Evolutionary conservation across 805 yeast species (phyloP), one percentile per base, ranked within the genome.

Genomic region (Lipomyces oligophaga): DNA sequence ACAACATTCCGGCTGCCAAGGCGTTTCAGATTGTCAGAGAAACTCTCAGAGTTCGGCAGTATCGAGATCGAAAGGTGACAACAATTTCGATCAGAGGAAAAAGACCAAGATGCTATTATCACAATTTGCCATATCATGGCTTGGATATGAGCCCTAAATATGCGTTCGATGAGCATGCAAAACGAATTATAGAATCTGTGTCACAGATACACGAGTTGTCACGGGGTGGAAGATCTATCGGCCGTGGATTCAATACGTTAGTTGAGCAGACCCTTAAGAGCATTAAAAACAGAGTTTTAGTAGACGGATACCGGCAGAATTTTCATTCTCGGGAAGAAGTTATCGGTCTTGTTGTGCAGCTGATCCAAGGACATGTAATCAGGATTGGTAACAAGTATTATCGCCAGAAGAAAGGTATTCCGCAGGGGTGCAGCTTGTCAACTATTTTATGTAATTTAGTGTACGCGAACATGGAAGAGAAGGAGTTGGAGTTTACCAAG

Each of bases 341-440:
- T 0, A 7, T 78, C 1, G 63, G 65, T 0, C 61, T 78, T 8
- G 67, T 81, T 0, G 62, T 66, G 16, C 62, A 65, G n/a, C 88
- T 85, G 47, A 62, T 87, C 11, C 65, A 66, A n/a, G 65, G 72
- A 10, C 73, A 85, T 0, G 66, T 49, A 4, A 52, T 68, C 7
- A 46, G 40, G 22, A 62, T 75, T 2, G 67, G 67, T 3, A 58
- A 63, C 0, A 52, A 57, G 5, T 63, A 68, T 2, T 76, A 70
- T 58, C 59, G 62, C n/a, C 67, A 95, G 47, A 76, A 67, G 34
- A 63, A 67, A 7, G 97, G 97, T 0, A 71, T 90, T 0, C 88
- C 82, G 43, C 97, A 89, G 66, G 97, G 97, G 0, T 77, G 86
- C 5, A 79, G 81, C 1, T 63, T 88, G 3, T 90, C 95, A 46